phyloP scores from a whole-genome alignment of 1,284 basidiomycete genomes.

The Cryptococcus sp. region DNA sequence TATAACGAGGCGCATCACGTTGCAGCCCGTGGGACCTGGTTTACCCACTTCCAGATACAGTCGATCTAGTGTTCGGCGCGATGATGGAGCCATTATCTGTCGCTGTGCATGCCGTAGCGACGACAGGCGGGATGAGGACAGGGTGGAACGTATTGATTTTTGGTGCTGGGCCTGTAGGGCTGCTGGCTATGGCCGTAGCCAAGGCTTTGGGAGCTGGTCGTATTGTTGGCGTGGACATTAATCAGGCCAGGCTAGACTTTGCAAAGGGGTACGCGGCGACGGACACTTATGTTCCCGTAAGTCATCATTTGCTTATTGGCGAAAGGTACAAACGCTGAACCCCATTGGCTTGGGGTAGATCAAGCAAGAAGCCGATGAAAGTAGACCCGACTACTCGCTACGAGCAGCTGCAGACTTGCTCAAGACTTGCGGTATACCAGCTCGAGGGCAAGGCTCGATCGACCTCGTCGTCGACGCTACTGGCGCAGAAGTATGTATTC shows the following conservation, averaged over 20 bases:
- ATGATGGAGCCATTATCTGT: slow-evolving; percentile 93
- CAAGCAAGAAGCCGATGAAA: slow-evolving; percentile 32
- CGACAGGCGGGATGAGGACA: slow-evolving; percentile 70
- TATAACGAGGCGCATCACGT: background rate
- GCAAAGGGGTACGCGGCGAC: slow-evolving; percentile 87
- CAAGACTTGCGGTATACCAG: slow-evolving; percentile 52
- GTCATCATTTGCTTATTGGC: no score
- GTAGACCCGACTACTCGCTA: slow-evolving; percentile 59
- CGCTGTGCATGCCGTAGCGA: slow-evolving; percentile 82
- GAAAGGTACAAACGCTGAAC: slow-evolving; percentile 2
- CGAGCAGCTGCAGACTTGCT: slow-evolving; percentile 55
- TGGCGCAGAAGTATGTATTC: slow-evolving; percentile 64
- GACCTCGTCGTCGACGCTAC: slow-evolving; percentile 64
- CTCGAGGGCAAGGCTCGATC: slow-evolving; percentile 56
- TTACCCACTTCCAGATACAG: slow-evolving; percentile 50
- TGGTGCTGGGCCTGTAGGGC: slow-evolving; percentile 85
- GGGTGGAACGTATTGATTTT: slow-evolving; percentile 77
- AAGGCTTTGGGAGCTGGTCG: slow-evolving; percentile 81
- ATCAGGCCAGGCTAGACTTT: slow-evolving; percentile 77
- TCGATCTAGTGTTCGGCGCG: slow-evolving; percentile 54
- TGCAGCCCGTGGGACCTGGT: slow-evolving; percentile 46
- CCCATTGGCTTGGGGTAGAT: slow-evolving; percentile 13
- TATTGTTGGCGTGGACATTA: slow-evolving; percentile 83
- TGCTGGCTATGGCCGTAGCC: slow-evolving; percentile 89
- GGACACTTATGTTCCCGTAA: slow-evolving; percentile 67